Conservation (phyloP, 306 rosid genomes). For the Neltuma alba region DNA sequence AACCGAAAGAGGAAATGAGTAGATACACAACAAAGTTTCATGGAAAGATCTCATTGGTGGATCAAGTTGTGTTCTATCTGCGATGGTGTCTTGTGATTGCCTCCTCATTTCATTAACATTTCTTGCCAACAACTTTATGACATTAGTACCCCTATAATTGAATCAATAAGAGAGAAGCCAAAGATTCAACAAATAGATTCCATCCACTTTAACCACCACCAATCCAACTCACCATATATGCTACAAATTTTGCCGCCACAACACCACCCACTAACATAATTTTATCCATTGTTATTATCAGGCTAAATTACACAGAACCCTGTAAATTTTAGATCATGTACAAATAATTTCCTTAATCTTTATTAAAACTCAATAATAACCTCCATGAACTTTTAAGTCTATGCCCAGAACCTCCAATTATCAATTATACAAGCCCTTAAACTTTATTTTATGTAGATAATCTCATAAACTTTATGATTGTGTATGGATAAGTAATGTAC, state of each 20-base stretch:
- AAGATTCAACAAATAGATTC: conserved; percentile 8
- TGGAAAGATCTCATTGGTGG: conserved; percentile 11
- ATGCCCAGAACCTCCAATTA: no score
- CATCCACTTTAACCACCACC: conserved; percentile 6
- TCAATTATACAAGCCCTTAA: no score
- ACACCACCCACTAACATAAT: neutral
- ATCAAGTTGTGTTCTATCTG: conserved; percentile 17
- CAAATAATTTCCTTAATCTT: no score
- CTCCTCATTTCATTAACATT: conserved; percentile 7
- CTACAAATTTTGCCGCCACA: conserved; percentile 17
- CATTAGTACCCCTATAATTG: neutral
- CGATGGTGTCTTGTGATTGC: neutral
- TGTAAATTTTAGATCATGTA: no score
- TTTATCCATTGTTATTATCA: neutral
- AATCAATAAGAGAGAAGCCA: neutral
- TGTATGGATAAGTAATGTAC: no score
- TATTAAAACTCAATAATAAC: no score
- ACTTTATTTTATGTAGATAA: no score
- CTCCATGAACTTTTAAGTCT: no score
- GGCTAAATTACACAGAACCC: no score
- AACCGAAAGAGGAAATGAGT: neutral
- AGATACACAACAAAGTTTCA: conserved; percentile 6
- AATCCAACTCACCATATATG: conserved; percentile 9
- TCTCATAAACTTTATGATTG: no score
- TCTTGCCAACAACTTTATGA: neutral